Conservation (phyloP, 768 basidiomycete genomes). For the Gymnopilus junonius region DNA sequence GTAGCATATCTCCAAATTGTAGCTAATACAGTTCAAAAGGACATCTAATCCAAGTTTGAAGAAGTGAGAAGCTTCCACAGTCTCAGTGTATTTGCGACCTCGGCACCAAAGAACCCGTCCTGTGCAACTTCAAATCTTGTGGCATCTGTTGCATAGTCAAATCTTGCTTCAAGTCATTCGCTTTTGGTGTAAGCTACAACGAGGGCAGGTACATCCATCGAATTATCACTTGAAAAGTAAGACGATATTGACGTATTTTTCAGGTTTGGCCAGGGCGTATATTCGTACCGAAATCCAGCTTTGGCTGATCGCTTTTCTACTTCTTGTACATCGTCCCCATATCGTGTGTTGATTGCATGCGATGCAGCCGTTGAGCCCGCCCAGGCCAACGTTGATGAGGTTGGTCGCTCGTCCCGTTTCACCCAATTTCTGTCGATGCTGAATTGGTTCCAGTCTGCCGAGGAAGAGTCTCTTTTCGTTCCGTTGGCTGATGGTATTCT, state of each 20-base stretch:
- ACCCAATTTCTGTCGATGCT: conserved; percentile 1
- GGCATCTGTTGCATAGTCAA: conserved; percentile 66
- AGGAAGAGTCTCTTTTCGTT: conserved; percentile 58
- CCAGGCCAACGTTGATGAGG: conserved; percentile 31
- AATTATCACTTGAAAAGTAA: no score
- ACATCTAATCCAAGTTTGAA: conserved; percentile 40
- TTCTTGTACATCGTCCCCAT: conserved; percentile 68
- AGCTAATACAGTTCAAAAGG: conserved; percentile 26
- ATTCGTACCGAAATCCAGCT: conserved; percentile 63
- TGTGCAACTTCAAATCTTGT: conserved; percentile 66
- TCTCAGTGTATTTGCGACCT: conserved; percentile 73
- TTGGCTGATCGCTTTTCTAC: conserved; percentile 66
- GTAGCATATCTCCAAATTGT: neutral
- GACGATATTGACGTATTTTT: conserved; percentile 8
- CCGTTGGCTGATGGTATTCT: conserved; percentile 57
- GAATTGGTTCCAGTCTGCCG: conserved; percentile 39
- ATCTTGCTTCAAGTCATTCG: conserved; percentile 59
- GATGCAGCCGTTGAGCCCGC: conserved; percentile 50
- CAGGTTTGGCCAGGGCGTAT: conserved; percentile 64
- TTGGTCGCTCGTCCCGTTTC: conserved; percentile 21
- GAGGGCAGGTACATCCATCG: conserved; percentile 52
- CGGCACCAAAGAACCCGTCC: conserved; percentile 51
- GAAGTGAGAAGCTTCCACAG: conserved; percentile 66
- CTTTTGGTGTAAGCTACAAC: conserved; percentile 58
- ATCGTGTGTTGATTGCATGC: conserved; percentile 67